phyloP scores from a whole-genome alignment of 2,329 filamentous ascomycete species.

The Kalmusia sp. region DNA sequence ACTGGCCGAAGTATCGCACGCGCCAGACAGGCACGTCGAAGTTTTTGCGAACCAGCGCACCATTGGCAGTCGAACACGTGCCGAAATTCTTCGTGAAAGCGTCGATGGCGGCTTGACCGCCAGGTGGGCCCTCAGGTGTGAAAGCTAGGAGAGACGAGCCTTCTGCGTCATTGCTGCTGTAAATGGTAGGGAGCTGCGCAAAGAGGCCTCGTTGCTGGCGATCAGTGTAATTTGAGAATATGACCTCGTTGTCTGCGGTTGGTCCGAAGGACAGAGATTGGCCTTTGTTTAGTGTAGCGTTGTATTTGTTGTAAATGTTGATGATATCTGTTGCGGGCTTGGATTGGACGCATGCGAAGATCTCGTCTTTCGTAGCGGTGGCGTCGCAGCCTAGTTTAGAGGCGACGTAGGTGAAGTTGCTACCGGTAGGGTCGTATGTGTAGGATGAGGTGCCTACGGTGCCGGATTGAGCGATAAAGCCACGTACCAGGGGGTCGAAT shows the following conservation, averaged over 20 bases:
- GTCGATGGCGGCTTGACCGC: constrained; percentile 26
- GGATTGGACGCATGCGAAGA: constrained; percentile 47
- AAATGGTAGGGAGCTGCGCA: constrained; percentile 23
- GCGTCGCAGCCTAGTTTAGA: constrained; percentile 26
- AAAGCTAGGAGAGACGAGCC: constrained; percentile 20
- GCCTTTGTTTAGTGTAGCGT: constrained; percentile 26
- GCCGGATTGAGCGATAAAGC: constrained; percentile 50
- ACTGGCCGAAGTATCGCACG: constrained; percentile 26
- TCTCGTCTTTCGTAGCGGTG: constrained; percentile 17
- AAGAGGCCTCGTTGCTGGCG: constrained; percentile 24
- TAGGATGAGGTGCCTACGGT: constrained; percentile 14
- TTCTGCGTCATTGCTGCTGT: constrained; percentile 24
- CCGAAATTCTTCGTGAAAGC: constrained; percentile 23
- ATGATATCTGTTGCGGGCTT: constrained; percentile 39
- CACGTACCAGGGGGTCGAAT: constrained; percentile 56
- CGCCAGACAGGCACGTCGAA: constrained; percentile 25
- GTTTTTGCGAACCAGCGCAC: constrained; percentile 23
- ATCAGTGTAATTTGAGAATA: constrained; percentile 33
- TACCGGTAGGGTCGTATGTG: constrained; percentile 15
- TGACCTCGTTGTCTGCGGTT: constrained; percentile 27
- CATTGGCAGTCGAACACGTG: constrained; percentile 22
- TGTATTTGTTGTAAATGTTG: constrained; percentile 35
- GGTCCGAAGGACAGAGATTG: constrained; percentile 32
- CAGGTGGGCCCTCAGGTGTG: constrained; percentile 16
- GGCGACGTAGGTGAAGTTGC: constrained; percentile 34